These are phyloP conservation scores for Agroathelia rolfsii DNA, from an alignment of 1,284 basidiomycete species.

Conservation along the genomic window DNA sequence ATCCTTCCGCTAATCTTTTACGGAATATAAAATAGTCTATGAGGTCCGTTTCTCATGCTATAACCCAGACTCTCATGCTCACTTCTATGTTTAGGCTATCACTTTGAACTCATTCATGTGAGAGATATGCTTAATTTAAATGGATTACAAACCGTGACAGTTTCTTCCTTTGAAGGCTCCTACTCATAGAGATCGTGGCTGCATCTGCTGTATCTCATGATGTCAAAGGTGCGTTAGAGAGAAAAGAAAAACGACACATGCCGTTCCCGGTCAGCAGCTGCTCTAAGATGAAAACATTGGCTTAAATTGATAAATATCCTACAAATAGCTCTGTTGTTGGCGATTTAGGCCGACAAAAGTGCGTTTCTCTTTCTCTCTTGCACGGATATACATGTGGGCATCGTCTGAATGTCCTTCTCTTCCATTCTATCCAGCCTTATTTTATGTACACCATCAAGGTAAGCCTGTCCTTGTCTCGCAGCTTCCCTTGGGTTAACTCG, in stretches of 20 bases:
- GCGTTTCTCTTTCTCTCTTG: constrained; percentile 2
- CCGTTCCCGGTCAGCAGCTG: constrained; percentile 63
- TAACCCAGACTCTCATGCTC: no score
- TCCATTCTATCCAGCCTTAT: constrained; percentile 48
- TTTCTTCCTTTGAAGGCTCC: constrained; percentile 37
- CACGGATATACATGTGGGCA: constrained; percentile 9
- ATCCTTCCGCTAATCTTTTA: no score
- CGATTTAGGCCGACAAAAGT: constrained; percentile 76
- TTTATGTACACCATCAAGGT: constrained; percentile 85
- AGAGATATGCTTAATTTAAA: no score
- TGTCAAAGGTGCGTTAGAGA: constrained; percentile 54
- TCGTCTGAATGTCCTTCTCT: no score
- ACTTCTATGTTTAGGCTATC: no score
- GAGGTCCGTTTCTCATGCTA: no score
- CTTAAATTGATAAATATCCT: no score
- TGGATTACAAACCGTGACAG: constrained; percentile 14
- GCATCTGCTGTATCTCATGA: constrained; percentile 49
- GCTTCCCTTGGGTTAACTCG: no score
- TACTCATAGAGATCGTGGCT: constrained; percentile 81
- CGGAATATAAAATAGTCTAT: no score
- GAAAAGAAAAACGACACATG: constrained; percentile 73
- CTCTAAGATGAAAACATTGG: no score
- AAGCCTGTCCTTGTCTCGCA: no score
- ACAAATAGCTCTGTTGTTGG: constrained; percentile 63
- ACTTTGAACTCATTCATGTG: constrained; percentile 74